phyloP scores from a whole-genome alignment of 805 yeast genomes.

The Cyberlindnera nakhonratchasimensis region DNA sequence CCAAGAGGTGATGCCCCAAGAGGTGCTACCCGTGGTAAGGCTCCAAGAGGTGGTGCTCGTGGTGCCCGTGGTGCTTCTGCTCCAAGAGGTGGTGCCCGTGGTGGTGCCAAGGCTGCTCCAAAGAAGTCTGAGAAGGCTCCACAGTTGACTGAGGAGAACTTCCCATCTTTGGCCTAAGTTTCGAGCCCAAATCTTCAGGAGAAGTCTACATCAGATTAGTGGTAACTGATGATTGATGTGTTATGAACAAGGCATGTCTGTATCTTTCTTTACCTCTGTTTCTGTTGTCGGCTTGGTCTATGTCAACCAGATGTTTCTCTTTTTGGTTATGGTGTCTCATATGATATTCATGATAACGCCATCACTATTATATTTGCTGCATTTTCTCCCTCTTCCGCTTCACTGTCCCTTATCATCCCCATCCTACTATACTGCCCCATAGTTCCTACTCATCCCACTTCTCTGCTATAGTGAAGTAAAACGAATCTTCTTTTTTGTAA shows the following conservation, averaged over 20 bases:
- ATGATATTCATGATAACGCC: background rate
- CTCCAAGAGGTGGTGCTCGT: slow-evolving; percentile 33
- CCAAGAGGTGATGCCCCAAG: slow-evolving; percentile 31
- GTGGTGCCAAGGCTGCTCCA: slow-evolving; percentile 21
- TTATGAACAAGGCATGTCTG: background rate
- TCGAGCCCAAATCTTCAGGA: background rate
- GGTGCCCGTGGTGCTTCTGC: slow-evolving; percentile 15
- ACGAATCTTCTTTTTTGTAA: background rate
- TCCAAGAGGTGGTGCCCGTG: slow-evolving; percentile 26
- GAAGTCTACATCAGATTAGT: background rate
- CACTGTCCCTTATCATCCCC: background rate
- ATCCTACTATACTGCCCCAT: background rate
- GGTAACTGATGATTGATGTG: background rate
- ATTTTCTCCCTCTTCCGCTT: background rate
- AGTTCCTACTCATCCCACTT: background rate
- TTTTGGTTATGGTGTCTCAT: background rate
- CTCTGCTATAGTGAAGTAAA: background rate
- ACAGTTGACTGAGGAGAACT: slow-evolving; percentile 43
- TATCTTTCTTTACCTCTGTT: background rate
- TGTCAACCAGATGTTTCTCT: background rate
- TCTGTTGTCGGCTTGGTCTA: background rate
- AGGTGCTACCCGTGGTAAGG: slow-evolving; percentile 25
- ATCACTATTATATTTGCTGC: background rate
- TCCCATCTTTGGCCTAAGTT: slow-evolving; percentile 63
- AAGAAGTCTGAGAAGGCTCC: slow-evolving; percentile 34